Evolutionary conservation across 2,329 filamentous ascomycete species (phyloP).

Genomic region (Clarireedia monteithiana): DNA sequence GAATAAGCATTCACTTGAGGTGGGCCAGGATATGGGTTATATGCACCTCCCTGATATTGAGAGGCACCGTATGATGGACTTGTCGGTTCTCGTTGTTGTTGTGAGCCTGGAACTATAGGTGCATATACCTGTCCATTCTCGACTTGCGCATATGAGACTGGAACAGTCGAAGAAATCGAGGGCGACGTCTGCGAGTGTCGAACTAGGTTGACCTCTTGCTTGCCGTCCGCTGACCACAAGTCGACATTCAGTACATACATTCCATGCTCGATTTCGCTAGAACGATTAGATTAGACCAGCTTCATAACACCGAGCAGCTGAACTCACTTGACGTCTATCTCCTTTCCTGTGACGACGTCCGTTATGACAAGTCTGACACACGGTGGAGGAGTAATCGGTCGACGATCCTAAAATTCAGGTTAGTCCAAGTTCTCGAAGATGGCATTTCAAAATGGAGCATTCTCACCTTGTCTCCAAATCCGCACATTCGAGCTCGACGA

Average conservation of each 20-base stretch:
- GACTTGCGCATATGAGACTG: slow-evolving; percentile 64
- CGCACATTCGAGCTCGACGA: slow-evolving; percentile 91
- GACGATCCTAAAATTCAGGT: slow-evolving; percentile 60
- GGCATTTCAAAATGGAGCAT: neutral
- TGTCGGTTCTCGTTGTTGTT: slow-evolving; percentile 6
- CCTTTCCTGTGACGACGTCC: slow-evolving; percentile 66
- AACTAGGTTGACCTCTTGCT: slow-evolving; percentile 60
- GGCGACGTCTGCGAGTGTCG: slow-evolving; percentile 58
- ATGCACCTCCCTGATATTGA: slow-evolving; percentile 11
- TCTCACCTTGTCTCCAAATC: slow-evolving; percentile 89
- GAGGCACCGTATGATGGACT: slow-evolving; percentile 13
- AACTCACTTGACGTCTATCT: slow-evolving; percentile 74
- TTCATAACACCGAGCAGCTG: neutral
- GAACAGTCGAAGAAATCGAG: slow-evolving; percentile 74
- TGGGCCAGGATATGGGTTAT: slow-evolving; percentile 23
- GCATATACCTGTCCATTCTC: slow-evolving; percentile 27
- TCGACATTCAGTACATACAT: slow-evolving; percentile 64
- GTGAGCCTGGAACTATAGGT: slow-evolving; percentile 17
- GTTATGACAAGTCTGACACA: slow-evolving; percentile 79
- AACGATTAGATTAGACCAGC: slow-evolving; percentile 9
- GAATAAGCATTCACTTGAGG: slow-evolving; percentile 23
- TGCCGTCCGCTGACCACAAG: slow-evolving; percentile 55
- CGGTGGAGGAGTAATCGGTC: slow-evolving; percentile 91
- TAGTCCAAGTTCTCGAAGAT: neutral
- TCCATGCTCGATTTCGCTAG: slow-evolving; percentile 59